Evolutionary conservation across 2,329 filamentous ascomycete genomes (phyloP).

Genomic region (Ceratocystiopsis brevicomis): DNA sequence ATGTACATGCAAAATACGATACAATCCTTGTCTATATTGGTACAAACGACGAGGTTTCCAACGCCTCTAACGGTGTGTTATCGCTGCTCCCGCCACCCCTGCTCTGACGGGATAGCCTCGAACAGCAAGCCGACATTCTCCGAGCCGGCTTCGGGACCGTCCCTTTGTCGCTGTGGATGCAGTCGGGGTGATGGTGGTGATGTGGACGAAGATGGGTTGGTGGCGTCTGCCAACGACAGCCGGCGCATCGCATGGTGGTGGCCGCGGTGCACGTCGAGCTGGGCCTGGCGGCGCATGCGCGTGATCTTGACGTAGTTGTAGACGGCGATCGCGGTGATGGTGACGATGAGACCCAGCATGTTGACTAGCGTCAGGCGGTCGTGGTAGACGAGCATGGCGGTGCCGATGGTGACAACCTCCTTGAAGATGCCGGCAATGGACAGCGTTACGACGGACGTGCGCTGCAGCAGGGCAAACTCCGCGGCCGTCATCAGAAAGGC

Average conservation of each 20-base stretch:
- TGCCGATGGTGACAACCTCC: constrained; percentile 88
- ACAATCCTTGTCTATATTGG: too few species aligned
- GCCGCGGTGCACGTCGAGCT: constrained; percentile 26
- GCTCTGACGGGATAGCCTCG: too few species aligned
- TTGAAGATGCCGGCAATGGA: constrained; percentile 98
- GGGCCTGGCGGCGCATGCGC: constrained; percentile 69
- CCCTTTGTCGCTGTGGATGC: constrained; percentile 6
- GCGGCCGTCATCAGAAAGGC: constrained; percentile 94
- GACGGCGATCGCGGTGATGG: constrained; percentile 63
- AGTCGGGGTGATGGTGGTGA: constrained; percentile 3
- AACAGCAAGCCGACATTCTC: constrained; percentile 28
- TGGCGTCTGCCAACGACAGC: not conserved
- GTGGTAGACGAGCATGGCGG: constrained; percentile 72
- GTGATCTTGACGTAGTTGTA: constrained; percentile 93
- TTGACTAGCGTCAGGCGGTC: constrained; percentile 80
- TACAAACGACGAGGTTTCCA: too few species aligned
- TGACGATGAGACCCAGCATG: constrained; percentile 69
- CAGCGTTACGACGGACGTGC: constrained; percentile 86
- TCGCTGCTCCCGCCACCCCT: too few species aligned
- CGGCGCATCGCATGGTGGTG: constrained; percentile 10
- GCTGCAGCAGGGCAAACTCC: constrained; percentile 86
- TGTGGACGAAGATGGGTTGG: not conserved
- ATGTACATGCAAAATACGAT: too few species aligned
- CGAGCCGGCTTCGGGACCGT: constrained; percentile 19
- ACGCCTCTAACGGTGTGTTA: too few species aligned